These are phyloP conservation scores for Boechera divaricarpa DNA, from an alignment of 345 rosid species.

Conservation along the genomic window DNA sequence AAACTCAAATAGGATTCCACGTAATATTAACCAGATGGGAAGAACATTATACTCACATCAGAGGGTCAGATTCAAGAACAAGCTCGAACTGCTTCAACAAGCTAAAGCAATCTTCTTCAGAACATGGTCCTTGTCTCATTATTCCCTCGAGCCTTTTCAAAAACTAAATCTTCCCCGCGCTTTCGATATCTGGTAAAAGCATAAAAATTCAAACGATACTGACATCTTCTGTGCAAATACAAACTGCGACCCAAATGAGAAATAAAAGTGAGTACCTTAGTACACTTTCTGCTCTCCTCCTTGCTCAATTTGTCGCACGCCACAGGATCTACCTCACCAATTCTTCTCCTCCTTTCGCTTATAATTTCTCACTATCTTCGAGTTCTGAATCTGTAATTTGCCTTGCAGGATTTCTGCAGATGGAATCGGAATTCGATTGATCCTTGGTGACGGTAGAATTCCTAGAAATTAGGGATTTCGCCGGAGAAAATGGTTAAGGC, in stretches of 20 bases:
- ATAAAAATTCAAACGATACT: too few relatives aligned
- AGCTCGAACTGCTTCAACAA: slow-evolving; percentile 60
- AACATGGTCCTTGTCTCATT: slow-evolving; percentile 47
- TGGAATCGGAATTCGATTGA: neutral
- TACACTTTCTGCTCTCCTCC: too few relatives aligned
- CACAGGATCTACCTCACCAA: too few relatives aligned
- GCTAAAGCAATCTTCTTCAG: slow-evolving; percentile 38
- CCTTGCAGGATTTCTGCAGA: neutral
- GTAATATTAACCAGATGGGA: too few relatives aligned
- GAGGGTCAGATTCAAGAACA: slow-evolving; percentile 74
- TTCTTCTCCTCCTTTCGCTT: too few relatives aligned
- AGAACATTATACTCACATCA: slow-evolving; percentile 58
- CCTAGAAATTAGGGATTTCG: neutral
- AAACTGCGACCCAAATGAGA: too few relatives aligned
- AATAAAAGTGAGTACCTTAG: too few relatives aligned
- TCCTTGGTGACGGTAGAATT: neutral
- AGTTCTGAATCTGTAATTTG: neutral
- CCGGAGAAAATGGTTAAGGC: neutral
- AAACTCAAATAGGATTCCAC: neutral
- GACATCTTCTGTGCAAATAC: too few relatives aligned
- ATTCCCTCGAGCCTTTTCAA: neutral
- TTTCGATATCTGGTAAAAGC: too few relatives aligned
- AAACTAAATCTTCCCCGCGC: too few relatives aligned
- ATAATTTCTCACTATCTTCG: neutral
- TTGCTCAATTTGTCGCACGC: too few relatives aligned